Evolutionary conservation across 2,329 filamentous ascomycete species (phyloP), one percentile per base, ranked within the genome.

Genomic region (Trichoderma hamatum): DNA sequence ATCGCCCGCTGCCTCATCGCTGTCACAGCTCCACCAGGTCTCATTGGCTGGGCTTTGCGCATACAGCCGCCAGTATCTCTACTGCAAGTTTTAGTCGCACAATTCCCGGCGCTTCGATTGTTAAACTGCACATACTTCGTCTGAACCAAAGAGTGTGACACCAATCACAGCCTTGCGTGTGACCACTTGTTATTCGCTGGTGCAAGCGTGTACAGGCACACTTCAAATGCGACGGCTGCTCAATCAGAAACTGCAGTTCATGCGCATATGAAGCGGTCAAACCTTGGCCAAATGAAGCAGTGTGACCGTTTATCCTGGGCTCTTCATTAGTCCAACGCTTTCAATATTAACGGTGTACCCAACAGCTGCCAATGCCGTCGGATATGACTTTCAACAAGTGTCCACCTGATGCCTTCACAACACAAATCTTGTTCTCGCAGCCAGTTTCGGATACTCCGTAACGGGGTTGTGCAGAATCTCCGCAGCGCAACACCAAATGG

Each of bases 11-110:
- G 19, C 30, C n/a, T 51, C 39, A 51, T 58, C 36, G 52, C 28
- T 43, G 26, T 67, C 64, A 67, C 64, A 67, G 43, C 64, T 66
- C 64, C 54, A 21, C 54, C 21, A 24, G 3, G 4, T 39, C 49
- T 43, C n/a, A 67, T 67, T 67, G 64, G 64, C 36, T 51, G 36
- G 21, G 9, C 39, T n/a, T 36, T 28, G 28, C 21, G 28, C 21
- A 67, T 51, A 26, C 62, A 65, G 49, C 62, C 62, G 62, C 62
- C 62, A 56, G 34, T 26, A 36, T 36, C 36, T 67, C 30, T 49
- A 24, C 10, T 13, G 16, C 46, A 49, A 21, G n/a, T 24, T 21
- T 11, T 49, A 13, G 21, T 49, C 19, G 46, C 46, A 49, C 46
- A 56, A 56, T 7, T 51, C 34, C 28, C 28, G 32, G 54, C 64